Evolutionary conservation across 2,329 filamentous ascomycete genomes (phyloP), one percentile per base, ranked within the genome.

Genomic region (Talaromyces verruculosus): DNA sequence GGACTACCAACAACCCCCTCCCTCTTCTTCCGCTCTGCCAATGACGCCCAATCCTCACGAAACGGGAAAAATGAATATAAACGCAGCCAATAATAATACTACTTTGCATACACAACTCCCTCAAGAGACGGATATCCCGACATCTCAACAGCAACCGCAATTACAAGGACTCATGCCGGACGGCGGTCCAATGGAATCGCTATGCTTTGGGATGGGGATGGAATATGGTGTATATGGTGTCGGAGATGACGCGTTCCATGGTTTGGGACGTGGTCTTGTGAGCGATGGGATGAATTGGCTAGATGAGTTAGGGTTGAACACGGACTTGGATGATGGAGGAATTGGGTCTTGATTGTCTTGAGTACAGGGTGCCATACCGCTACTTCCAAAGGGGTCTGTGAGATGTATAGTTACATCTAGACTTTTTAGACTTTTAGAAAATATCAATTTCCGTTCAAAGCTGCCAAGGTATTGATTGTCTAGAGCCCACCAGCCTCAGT

Each of bases 1-100:
- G 4, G 68, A 72, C 43, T 65, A 72, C 39, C 67, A 75, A 60
- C 39, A 76, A 17, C 13, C n/a, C 5, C 39, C 49, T n/a, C 15
- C 19, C 7, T 41, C 28, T 59, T 59, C 53, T 25, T 30, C 43
- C 17, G 35, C 53, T 49, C 22, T 51, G 11, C 30, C 22, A 60
- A 47, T 39, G 8, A 25, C 43, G 6, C 49, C 53, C 15, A 41
- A 53, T 22, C 19, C 25, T 33, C 25, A 28, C 11, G 45, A 30
- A 5, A 39, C 15, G 22, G 43, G 43, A 10, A 43, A 30, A 5
- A 33, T 35, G 4, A 57, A 47, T 53, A 6, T 51, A 19, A 35
- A 10, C 19, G 13, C 22, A 22, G 2, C 43, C 33, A 35, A 43
- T 30, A 30, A 19, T 19, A 35, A 2, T 30, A 43, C 19, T 37